Conservation (phyloP, 202 grass and related monocot species). For the Panicum virgatum region DNA sequence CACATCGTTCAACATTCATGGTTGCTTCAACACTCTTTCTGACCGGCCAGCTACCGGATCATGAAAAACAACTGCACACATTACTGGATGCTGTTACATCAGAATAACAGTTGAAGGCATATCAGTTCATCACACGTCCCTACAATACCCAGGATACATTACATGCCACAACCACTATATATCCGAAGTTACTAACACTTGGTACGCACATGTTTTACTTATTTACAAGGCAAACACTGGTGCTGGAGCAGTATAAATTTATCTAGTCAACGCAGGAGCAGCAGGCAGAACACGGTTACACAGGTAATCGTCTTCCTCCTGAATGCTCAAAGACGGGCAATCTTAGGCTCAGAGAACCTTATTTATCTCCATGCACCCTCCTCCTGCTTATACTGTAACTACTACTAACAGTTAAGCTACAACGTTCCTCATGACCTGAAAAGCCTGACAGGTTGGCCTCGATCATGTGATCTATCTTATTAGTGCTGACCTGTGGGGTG, state of each 20-base stretch:
- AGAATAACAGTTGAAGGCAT: background rate
- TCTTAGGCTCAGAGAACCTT: constrained; percentile 17
- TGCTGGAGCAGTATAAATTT: background rate
- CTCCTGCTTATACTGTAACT: constrained; percentile 40
- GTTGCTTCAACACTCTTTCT: background rate
- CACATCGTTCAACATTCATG: background rate
- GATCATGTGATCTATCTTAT: constrained; percentile 51
- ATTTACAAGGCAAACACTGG: background rate
- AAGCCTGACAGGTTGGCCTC: constrained; percentile 42
- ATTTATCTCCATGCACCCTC: constrained; percentile 28
- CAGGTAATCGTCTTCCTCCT: background rate
- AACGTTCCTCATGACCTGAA: background rate
- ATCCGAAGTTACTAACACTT: background rate
- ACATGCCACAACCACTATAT: background rate
- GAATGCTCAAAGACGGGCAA: background rate
- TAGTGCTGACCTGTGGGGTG: background rate
- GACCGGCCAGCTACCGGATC: background rate
- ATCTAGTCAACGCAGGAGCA: background rate
- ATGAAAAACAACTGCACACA: background rate
- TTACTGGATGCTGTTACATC: background rate
- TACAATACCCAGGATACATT: background rate
- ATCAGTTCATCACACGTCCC: background rate
- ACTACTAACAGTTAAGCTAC: constrained; percentile 5
- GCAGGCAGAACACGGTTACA: background rate
- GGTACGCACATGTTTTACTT: background rate